These are phyloP conservation scores for Coemansia furcata DNA, from an alignment of 192 early-diverging fungal species.

Conservation along the genomic window DNA sequence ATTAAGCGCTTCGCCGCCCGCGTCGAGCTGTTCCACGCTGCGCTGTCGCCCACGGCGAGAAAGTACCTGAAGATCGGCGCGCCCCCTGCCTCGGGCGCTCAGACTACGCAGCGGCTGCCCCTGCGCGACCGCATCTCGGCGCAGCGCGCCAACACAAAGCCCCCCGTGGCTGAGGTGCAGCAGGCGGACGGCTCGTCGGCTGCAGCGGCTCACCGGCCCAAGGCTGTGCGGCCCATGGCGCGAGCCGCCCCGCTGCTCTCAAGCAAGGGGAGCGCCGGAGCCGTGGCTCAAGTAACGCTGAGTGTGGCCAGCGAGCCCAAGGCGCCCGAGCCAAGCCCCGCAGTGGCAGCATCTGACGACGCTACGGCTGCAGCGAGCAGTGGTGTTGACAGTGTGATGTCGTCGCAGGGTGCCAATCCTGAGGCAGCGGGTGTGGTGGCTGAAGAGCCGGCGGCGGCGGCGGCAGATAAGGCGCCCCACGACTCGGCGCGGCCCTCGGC, in stretches of 20 bases:
- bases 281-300: constrained; percentile 8
- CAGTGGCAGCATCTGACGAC: not conserved
- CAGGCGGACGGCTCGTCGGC: not conserved
- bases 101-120: constrained; percentile 8
- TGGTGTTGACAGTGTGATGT: constrained; percentile 34
- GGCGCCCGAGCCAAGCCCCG: not conserved
- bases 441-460: constrained; percentile 9
- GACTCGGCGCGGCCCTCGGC: constrained; percentile 39
- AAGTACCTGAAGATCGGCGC: constrained; percentile 48
- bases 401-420: constrained; percentile 18
- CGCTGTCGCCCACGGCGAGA: constrained; percentile 34
- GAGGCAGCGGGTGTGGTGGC: constrained; percentile 20
- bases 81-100: not conserved
- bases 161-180: not conserved
- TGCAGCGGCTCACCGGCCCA: constrained; percentile 11
- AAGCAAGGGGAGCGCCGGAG: constrained; percentile 15
- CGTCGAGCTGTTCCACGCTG: constrained; percentile 35
- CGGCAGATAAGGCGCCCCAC: constrained; percentile 5
- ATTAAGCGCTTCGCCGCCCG: constrained; percentile 44
- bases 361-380: constrained; percentile 5
- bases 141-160: constrained; percentile 17
- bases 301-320: not conserved
- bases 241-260: constrained; percentile 16
- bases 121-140: constrained; percentile 32
- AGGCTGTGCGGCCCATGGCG: constrained; percentile 38